phyloP scores from a whole-genome alignment of 2,329 filamentous ascomycete species.

The Apiospora rasikravindrae region DNA sequence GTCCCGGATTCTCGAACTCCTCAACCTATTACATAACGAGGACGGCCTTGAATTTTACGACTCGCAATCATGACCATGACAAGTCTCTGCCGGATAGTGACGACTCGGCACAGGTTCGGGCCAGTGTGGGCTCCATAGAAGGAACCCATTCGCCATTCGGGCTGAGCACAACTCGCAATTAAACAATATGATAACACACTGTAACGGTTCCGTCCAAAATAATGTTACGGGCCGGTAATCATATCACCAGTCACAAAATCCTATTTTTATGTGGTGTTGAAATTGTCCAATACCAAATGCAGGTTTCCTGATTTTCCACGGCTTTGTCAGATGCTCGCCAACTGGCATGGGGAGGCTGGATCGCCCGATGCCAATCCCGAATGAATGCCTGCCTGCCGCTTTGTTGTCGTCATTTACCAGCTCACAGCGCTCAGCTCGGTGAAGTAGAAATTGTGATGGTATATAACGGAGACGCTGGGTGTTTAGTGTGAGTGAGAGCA shows the following conservation, averaged over 20 bases:
- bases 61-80: neutral
- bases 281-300: neutral
- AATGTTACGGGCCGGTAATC: neutral
- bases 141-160: neutral
- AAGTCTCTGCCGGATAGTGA: neutral
- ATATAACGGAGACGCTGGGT: neutral
- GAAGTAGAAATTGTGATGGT: neutral
- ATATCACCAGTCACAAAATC: neutral
- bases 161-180: neutral
- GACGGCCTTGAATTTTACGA: neutral
- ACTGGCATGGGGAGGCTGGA: neutral
- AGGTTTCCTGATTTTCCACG: neutral
- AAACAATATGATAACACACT: neutral
- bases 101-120: neutral
- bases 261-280: neutral
- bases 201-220: neutral
- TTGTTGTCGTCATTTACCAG: neutral
- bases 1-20: neutral
- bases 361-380: neutral
- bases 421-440: neutral
- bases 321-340: neutral
- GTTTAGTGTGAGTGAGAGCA: neutral
- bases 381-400: neutral
- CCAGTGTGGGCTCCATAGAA: neutral
- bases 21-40: slow-evolving; percentile 5